phyloP scores from a whole-genome alignment of 2,329 filamentous ascomycete species.

The Pseudocercospora crystallina region DNA sequence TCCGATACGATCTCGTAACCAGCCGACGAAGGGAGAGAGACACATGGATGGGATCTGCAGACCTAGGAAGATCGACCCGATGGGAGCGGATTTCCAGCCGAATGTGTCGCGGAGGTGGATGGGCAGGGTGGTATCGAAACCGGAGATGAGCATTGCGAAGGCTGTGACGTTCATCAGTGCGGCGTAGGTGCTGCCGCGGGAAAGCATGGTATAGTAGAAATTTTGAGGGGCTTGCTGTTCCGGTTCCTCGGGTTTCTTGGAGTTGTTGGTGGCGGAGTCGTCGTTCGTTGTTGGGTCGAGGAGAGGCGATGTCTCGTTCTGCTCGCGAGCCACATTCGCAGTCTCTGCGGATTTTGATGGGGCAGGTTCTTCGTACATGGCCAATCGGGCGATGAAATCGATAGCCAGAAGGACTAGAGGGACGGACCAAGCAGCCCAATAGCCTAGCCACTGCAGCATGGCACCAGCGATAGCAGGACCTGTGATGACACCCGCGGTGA shows the following conservation, averaged over 20 bases:
- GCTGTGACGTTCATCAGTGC: constrained; percentile 18
- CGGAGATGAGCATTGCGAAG: constrained; percentile 17
- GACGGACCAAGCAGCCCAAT: constrained; percentile 22
- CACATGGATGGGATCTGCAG: constrained; percentile 22
- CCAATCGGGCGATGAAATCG: constrained; percentile 16
- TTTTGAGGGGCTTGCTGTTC: neutral
- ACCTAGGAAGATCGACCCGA: constrained; percentile 20
- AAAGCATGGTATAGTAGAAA: constrained; percentile 19
- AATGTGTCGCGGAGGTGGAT: constrained; percentile 19
- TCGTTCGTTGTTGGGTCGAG: neutral
- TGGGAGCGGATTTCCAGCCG: constrained; percentile 18
- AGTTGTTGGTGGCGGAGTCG: neutral
- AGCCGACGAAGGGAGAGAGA: constrained; percentile 16
- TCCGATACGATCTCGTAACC: constrained; percentile 19
- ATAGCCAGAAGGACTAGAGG: constrained; percentile 17
- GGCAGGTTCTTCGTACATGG: constrained; percentile 11
- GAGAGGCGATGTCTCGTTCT: constrained; percentile 3
- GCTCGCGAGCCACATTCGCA: neutral
- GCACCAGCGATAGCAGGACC: constrained; percentile 16
- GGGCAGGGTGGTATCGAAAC: constrained; percentile 21
- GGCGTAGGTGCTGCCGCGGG: constrained; percentile 2
- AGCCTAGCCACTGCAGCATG: constrained; percentile 18
- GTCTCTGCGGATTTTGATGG: neutral
- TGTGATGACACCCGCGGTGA: constrained; percentile 15
- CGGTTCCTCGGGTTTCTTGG: neutral